Evolutionary conservation across 805 yeast genomes (phyloP).

Genomic region (Suhomyces faveliae): DNA sequence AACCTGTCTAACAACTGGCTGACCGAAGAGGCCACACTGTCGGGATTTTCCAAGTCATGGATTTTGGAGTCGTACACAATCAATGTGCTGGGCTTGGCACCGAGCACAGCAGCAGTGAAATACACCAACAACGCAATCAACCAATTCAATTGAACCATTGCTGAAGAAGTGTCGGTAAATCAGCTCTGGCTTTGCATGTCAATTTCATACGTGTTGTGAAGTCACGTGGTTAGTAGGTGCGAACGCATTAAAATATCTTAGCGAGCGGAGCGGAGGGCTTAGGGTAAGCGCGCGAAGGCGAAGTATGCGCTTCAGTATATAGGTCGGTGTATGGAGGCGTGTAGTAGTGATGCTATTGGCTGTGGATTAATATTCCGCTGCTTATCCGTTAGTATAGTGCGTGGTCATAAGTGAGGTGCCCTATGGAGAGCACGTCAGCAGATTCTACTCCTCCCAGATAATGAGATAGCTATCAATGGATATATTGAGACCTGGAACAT

Average conservation of each 20-base stretch:
- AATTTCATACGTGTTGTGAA: conserved; percentile 5
- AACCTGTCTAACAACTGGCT: conserved; percentile 24
- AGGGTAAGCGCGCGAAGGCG: too few relatives aligned
- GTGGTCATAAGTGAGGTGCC: too few relatives aligned
- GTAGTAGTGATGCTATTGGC: too few relatives aligned
- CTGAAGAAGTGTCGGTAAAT: background rate
- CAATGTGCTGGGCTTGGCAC: conserved; percentile 15
- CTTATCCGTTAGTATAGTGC: too few relatives aligned
- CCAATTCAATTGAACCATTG: conserved; percentile 5
- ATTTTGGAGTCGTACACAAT: conserved; percentile 34
- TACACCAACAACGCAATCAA: background rate
- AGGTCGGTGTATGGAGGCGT: too few relatives aligned
- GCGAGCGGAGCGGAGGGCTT: too few relatives aligned
- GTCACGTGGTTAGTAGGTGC: background rate
- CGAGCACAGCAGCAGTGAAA: conserved; percentile 4
- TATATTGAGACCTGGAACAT: too few relatives aligned
- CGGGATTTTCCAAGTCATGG: conserved; percentile 17
- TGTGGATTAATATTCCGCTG: too few relatives aligned
- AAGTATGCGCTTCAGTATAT: too few relatives aligned
- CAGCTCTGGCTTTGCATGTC: background rate
- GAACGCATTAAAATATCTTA: background rate
- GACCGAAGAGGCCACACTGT: conserved; percentile 16
- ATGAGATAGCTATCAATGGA: too few relatives aligned
- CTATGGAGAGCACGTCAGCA: too few relatives aligned
- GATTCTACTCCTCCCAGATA: too few relatives aligned